Evolutionary conservation across 768 basidiomycete genomes (phyloP), one percentile per base, ranked within the genome.

Genomic region (Suillus ampliporus): DNA sequence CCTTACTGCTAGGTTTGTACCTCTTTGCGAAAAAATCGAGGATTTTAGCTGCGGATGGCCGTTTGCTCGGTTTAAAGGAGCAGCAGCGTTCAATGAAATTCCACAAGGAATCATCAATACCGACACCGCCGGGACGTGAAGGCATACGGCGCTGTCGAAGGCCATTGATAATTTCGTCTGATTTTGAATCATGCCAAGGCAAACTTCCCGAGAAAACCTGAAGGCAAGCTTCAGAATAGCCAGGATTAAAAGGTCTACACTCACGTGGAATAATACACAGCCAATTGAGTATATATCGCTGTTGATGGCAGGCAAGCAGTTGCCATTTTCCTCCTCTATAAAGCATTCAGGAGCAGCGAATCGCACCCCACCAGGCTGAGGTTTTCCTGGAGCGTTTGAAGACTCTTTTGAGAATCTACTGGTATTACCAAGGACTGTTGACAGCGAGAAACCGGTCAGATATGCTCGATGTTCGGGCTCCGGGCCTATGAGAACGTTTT

Each of bases 321-420:
- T 21, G 8, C 7, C 8, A 10, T 9, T 17, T 17, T 38, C 37
- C 17, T 31, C 17, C 4, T 50, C 2, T 2, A 26, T 38, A 10
- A 54, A 38, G 37, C 37, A 54, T 54, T 54, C 53, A 6, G 53
- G 53, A 26, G 53, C 53, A 38, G 53, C 15, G 38, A 54, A 54
- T 38, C 37, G 53, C 23, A 54, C 37, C 19, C 37, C 37, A 26
- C 53, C 53, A 6, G 53, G 15, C 6, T 19, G 15, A 1, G 37
- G 10, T 26, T 17, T 26, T 38, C 10, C 37, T 6, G 43, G 43
- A 11, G 1, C 4, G 19, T 44, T 44, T 19, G n/a, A 44, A n/a
- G 9, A 44, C 3, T 44, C 43, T 1, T 44, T n/a, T 21, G 23
- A 54, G 37, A 11, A 5, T 26, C 17, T 1, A 17, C 21, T 10